Percentiles rank a stretch among this genome's conserved stretches.
Conservation (phyloP, 768 basidiomycete species). For the Boletus rubescentipes region DNA sequence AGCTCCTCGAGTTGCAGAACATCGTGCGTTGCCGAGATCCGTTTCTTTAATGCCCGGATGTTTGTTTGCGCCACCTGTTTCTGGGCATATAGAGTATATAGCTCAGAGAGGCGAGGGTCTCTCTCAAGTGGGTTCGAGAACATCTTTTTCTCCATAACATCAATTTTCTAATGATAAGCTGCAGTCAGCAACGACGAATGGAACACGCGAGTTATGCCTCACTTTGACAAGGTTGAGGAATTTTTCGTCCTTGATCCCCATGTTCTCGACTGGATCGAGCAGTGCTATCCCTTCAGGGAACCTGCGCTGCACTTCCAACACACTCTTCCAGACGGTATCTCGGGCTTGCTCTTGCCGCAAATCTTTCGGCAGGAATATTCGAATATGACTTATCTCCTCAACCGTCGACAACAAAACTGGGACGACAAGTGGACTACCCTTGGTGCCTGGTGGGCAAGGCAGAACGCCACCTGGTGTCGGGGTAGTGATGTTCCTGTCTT, state of each 20-base stretch:
- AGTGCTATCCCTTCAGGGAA: conserved; percentile 86
- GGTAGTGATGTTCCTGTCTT: conserved; percentile 52
- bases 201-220: conserved; percentile 4
- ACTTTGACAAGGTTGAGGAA: conserved; percentile 88
- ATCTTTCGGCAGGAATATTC: conserved; percentile 89
- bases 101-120: conserved; percentile 72
- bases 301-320: conserved; percentile 86
- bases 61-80: conserved; percentile 71
- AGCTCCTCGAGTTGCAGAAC: conserved; percentile 95
- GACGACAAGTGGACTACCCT: conserved; percentile 81
- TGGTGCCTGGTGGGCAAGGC: conserved; percentile 70
- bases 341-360: conserved; percentile 71
- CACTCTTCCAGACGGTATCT: conserved; percentile 86
- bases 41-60: conserved; percentile 78
- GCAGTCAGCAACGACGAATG: background rate
- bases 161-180: conserved; percentile 69
- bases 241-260: conserved; percentile 94
- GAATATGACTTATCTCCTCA: conserved; percentile 81
- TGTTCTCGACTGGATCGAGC: conserved; percentile 90
- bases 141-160: conserved; percentile 84
- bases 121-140: conserved; percentile 74
- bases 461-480: conserved; percentile 68
- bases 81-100: conserved; percentile 76
- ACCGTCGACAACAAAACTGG: conserved; percentile 87
- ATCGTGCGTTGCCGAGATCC: conserved; percentile 87